Evolutionary conservation across 495 filamentous ascomycete species (phyloP), one percentile per base, ranked within the genome.

Genomic region (Talaromyces wortmannii): DNA sequence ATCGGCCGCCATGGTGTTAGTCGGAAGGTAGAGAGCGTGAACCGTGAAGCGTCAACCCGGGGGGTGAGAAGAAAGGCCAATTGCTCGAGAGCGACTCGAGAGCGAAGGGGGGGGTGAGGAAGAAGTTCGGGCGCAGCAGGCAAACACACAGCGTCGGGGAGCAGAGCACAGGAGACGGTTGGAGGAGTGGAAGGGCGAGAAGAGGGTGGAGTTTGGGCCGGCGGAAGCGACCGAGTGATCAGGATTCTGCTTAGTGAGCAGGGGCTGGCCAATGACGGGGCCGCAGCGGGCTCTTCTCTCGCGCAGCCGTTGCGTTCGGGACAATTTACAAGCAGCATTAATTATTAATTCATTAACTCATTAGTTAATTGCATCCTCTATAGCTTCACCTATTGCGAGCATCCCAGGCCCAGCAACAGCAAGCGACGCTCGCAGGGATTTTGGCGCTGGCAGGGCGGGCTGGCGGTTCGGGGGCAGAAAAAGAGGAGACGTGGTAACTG

Each of bases 1-100:
- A 63, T 86, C 84, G 73, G 81, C 72, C 70, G 73, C 73, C 76
- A 79, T 81, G 59, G 61, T 67, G 64, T 51, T 61, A 31, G 48
- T 49, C 49, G 42, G 52, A 54, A 44, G 10, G 33, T 40, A 17
- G 50, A 52, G 50, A 18, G 50, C 50, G 50, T 15, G 40, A 15
- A 11, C n/a, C 11, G 40, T 11, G n/a, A 43, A 11, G 40, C 10
- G 40, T 11, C 10, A 15, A 43, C 11, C 40, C 11, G 40, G 13
- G 32, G 33, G 33, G 33, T 61, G 36, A 60, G 58, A 48, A 49
- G 63, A 64, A 50, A 52, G 36, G 45, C 52, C 44, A 59, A 60
- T 55, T 48, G 54, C 29, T 61, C 58, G 63, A 62, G 54, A 61
- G 60, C 57, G 51, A 46, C 53, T 48, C 50, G 53, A 23, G 23